Base-by-base conservation (phyloP, 1,284 basidiomycete species). In the Cutaneotrichosporon sp. region DNA sequence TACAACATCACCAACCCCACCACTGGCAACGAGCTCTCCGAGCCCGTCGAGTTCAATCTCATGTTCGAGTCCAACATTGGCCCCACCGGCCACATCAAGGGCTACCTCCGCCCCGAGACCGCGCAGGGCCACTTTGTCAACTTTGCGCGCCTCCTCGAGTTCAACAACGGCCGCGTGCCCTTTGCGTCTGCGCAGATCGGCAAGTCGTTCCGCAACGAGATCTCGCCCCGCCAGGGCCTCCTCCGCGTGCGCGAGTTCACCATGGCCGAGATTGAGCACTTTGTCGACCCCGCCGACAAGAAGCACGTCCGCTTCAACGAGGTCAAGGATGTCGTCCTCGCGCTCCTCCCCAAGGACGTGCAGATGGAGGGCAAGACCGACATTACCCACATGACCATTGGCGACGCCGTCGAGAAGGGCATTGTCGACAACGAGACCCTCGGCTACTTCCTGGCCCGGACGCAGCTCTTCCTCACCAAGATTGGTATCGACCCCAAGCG, bases 181-280 rank as follows among this genome's bases (percentile, higher is more conserved):
- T 99, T 99, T 76, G 97, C 95, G 14, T 95, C 92, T 58, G 97
- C 97, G 1, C 94, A 97, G 80, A 92, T 99, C 70, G 97, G 97
- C 59, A 89, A 91, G 68, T 88, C 91, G 33, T 99, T 99, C 87
- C 87, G 97, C 65, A 99, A 99, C 79, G 97, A 99, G 79, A 99
- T 99, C 73, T 95, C 93, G 7, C 97, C 97, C 27, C 89, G 92
- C 61, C 92, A 95, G 58, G 97, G 95, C 63, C 85, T 99, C 52
- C 85, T 99, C 56, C 93, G 97, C 68, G 97, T 99, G 46, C 90
- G 95, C 68, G 97, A 99, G 79, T 99, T 99, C 82, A 97, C 92
- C 38, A 97, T 99, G 95, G 97, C 94, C 58, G 97, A 99, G 83
- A 97, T 99, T 79, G 97, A 99, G 82, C 95, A 99, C 83, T 99